phyloP scores from a whole-genome alignment of 2,329 filamentous ascomycete genomes.

The Fusarium pseudograminearum region DNA sequence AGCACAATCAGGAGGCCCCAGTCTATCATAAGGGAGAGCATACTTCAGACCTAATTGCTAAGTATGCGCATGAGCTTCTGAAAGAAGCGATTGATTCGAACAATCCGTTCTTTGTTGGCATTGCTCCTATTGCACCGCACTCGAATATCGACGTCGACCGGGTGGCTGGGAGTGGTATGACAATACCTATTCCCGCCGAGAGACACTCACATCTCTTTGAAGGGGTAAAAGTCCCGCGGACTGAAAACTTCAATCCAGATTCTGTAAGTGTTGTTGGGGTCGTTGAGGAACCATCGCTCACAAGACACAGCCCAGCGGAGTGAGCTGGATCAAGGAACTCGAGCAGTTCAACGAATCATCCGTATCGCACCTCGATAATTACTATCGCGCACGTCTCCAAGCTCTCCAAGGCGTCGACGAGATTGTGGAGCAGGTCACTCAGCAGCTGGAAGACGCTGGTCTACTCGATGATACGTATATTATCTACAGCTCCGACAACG shows the following conservation, averaged over 20 bases:
- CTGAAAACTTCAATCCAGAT: slow-evolving; percentile 74
- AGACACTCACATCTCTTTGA: slow-evolving; percentile 73
- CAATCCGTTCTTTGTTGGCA: slow-evolving; percentile 74
- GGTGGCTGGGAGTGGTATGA: slow-evolving; percentile 25
- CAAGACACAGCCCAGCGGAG: slow-evolving; percentile 48
- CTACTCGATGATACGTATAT: slow-evolving; percentile 72
- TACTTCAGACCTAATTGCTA: slow-evolving; percentile 68
- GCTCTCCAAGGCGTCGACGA: slow-evolving; percentile 68
- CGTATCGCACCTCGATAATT: slow-evolving; percentile 62
- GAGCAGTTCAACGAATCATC: slow-evolving; percentile 55
- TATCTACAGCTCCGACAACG: slow-evolving; percentile 71
- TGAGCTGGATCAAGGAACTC: slow-evolving; percentile 61
- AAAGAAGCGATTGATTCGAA: slow-evolving; percentile 66
- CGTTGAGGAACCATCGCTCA: slow-evolving; percentile 1
- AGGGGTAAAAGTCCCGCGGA: slow-evolving; percentile 70
- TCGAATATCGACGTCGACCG: slow-evolving; percentile 58
- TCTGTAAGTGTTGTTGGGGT: slow-evolving; percentile 52
- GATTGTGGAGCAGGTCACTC: slow-evolving; percentile 61
- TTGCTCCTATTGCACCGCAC: slow-evolving; percentile 76
- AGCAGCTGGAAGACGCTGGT: slow-evolving; percentile 61
- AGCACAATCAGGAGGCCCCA: slow-evolving; percentile 55
- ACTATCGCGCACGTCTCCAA: slow-evolving; percentile 64
- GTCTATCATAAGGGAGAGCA: slow-evolving; percentile 50
- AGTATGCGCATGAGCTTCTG: slow-evolving; percentile 70
- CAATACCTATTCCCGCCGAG: slow-evolving; percentile 65